Evolutionary conservation across 148 eudicot species (phyloP).

Genomic region (Chenopodium suecicum): DNA sequence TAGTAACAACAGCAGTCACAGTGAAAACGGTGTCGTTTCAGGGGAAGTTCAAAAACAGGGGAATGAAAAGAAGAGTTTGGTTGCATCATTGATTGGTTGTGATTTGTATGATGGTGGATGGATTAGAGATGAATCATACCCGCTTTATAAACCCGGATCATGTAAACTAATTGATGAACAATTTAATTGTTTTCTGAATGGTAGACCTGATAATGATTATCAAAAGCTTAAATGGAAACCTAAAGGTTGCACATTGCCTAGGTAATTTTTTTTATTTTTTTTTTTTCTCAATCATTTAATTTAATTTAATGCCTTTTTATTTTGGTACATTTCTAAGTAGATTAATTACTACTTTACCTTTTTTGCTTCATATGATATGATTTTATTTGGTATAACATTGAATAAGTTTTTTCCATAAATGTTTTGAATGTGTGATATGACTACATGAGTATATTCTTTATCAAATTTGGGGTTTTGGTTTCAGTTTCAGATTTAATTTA

Average conservation of each 20-base stretch:
- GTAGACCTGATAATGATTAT: constrained; percentile 65
- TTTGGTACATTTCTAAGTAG: background rate
- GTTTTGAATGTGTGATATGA: background rate
- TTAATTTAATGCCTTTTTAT: background rate
- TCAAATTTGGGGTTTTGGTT: background rate
- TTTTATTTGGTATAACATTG: background rate
- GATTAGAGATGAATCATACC: constrained; percentile 68
- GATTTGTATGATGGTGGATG: constrained; percentile 70
- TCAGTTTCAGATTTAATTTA: background rate
- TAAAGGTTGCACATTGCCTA: constrained; percentile 62
- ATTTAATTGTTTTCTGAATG: constrained; percentile 63
- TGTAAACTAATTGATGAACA: constrained; percentile 70
- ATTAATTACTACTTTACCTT: background rate
- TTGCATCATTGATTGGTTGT: constrained; percentile 49
- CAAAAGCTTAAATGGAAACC: constrained; percentile 65
- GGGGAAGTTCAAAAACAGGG: constrained; percentile 23
- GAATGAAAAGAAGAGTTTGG: constrained; percentile 30
- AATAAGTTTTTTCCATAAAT: background rate
- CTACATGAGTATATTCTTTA: background rate
- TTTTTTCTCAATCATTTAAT: background rate
- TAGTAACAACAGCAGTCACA: constrained; percentile 9
- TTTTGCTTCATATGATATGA: background rate
- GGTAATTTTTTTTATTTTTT: constrained; percentile 38
- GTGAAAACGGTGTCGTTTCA: constrained; percentile 1
- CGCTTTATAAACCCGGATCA: constrained; percentile 70